Conservation (phyloP, 306 rosid genomes). For the Crotalaria pallida region DNA sequence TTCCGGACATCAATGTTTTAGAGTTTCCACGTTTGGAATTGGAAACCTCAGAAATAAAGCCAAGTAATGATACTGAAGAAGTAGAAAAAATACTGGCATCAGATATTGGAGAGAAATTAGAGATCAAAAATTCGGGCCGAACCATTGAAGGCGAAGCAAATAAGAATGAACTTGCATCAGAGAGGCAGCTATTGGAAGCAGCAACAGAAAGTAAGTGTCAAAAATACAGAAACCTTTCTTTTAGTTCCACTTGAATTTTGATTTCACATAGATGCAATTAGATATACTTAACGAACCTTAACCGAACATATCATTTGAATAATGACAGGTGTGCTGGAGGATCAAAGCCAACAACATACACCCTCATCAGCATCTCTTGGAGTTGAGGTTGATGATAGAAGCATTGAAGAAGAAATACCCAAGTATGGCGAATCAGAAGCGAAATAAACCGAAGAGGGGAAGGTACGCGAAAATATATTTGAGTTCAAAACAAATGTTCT, state of each 20-base stretch:
- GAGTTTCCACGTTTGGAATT: background rate
- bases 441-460: slow-evolving; percentile 1
- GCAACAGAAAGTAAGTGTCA: background rate
- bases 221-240: background rate
- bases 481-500: background rate
- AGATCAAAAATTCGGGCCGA: background rate
- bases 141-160: too few species aligned
- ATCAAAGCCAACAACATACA: background rate
- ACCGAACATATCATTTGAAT: too few species aligned
- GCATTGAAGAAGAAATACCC: slow-evolving; percentile 7
- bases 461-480: background rate
- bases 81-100: background rate
- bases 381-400: background rate
- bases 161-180: background rate
- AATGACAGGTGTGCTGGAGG: background rate
- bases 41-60: background rate
- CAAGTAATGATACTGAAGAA: background rate
- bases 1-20: background rate
- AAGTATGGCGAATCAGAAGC: slow-evolving; percentile 8
- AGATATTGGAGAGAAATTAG: background rate
- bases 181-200: background rate
- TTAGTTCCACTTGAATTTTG: background rate
- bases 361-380: background rate
- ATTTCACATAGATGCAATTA: too few species aligned
- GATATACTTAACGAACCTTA: too few species aligned